Conservation (phyloP, 2,329 filamentous ascomycete species). For the Fusarium metavorans region DNA sequence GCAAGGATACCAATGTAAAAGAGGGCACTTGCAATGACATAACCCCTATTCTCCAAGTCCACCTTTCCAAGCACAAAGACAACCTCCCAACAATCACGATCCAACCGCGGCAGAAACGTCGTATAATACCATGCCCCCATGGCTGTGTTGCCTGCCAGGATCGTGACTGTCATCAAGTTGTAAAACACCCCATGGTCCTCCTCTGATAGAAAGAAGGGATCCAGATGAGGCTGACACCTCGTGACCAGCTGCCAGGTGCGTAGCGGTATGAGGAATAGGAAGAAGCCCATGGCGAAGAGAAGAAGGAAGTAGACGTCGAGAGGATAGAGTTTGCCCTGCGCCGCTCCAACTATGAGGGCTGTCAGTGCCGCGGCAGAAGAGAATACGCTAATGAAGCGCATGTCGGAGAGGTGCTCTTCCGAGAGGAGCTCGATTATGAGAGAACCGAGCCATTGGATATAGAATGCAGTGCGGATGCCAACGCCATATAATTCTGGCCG, state of each 20-base stretch:
- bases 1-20: conserved; percentile 48
- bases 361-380: conserved; percentile 45
- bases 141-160: conserved; percentile 44
- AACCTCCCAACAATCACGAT: conserved; percentile 44
- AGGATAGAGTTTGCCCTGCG: conserved; percentile 36
- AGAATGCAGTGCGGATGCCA: conserved; percentile 51
- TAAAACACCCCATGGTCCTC: conserved; percentile 45
- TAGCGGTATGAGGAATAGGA: conserved; percentile 49
- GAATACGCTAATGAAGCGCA: conserved; percentile 50
- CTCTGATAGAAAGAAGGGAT: conserved; percentile 45
- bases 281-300: conserved; percentile 47
- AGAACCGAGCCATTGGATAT: conserved; percentile 52
- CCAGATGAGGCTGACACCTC: conserved; percentile 46
- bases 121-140: conserved; percentile 51
- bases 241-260: conserved; percentile 50
- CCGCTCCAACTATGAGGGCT: conserved; percentile 46
- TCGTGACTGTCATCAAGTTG: conserved; percentile 39
- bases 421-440: conserved; percentile 49
- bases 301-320: conserved; percentile 50
- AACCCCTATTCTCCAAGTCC: conserved; percentile 42
- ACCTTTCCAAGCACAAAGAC: conserved; percentile 50
- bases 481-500: conserved; percentile 51
- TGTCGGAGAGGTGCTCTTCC: conserved; percentile 42
- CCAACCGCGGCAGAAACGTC: conserved; percentile 38
- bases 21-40: conserved; percentile 46